A percentile compares a stretch with the other conserved stretches of the same genome.
Evolutionary conservation across 2,329 filamentous ascomycete genomes (phyloP).

Genomic region (Aureobasidium lini): DNA sequence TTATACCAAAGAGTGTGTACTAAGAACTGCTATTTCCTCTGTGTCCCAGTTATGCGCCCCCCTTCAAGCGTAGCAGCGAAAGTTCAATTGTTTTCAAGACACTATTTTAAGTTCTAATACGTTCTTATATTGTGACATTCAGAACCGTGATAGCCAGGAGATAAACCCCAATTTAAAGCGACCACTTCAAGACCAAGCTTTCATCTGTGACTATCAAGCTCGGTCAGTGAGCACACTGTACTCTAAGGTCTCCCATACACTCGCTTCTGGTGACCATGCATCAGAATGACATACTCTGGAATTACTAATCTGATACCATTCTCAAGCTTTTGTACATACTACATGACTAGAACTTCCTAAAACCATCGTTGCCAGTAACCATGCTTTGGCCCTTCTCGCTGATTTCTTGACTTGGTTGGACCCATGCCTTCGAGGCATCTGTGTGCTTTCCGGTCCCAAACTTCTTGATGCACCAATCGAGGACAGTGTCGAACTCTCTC

Average conservation of each 20-base stretch:
- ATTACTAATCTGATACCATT: too few relatives aligned
- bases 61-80: background rate
- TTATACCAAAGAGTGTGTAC: conserved; percentile 12
- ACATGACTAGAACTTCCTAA: conserved; percentile 35
- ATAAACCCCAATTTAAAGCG: too few relatives aligned
- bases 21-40: conserved; percentile 14
- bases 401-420: conserved; percentile 34
- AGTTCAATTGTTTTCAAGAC: background rate
- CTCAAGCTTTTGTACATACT: background rate
- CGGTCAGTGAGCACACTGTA: too few relatives aligned
- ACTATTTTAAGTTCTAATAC: background rate
- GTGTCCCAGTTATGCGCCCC: conserved; percentile 6
- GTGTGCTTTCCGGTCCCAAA: conserved; percentile 36
- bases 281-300: too few relatives aligned
- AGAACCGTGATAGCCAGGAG: too few relatives aligned
- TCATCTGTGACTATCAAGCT: too few relatives aligned
- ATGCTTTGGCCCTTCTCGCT: conserved; percentile 36
- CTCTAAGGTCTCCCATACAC: too few relatives aligned
- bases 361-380: conserved; percentile 38
- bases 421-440: conserved; percentile 40
- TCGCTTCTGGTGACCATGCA: too few relatives aligned
- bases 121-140: background rate
- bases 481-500: conserved; percentile 34
- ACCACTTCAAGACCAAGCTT: too few relatives aligned
- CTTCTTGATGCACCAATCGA: conserved; percentile 38